Base-by-base conservation (phyloP, 805 yeast genomes). In the Yamadazyma sp. region DNA sequence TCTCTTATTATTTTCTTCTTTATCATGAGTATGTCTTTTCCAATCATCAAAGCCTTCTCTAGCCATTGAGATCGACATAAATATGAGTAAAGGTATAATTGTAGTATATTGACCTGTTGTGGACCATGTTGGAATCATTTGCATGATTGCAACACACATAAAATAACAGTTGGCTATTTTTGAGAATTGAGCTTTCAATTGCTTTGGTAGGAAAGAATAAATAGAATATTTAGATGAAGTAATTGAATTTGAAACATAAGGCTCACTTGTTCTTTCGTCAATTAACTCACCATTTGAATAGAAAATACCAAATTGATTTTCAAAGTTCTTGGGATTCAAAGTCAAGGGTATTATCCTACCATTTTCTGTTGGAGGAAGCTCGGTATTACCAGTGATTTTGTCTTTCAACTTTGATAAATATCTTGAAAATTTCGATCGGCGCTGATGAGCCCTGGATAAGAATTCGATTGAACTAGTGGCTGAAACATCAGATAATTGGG, bases 21-120 rank as follows among this genome's bases (percentile, higher is more conserved):
- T 80, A 55, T 93, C 98, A 43, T 85, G 81, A 10, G 76, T 69
- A 57, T 88, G 96, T 47, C 98, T 73, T 52, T 84, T 74, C 72
- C 82, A 80, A 61, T 93, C 98, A 58, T 93, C 98, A 58, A 72
- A 89, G 0, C 94, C 98, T 62, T 93, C 98, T 47, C 98, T 75
- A 7, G 82, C 75, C 61, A 91, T 88, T 0, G 98, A 86, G 18
- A 93, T 85, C 6, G 86, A 69, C 62, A 93, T 86, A 57, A 93
- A 93, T 5, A 93, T 74, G 58, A 81, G 64, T 38, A 93, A 68
- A 2, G 98, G 98, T 26, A 89, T 73, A 48, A 93, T 91, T 2
- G 98, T 93, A 3, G 98, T 93, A 54, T 79, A 87, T 9, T 88
- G 83, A 40, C 98, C 98, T 0, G 98, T 93, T 5, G 98, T 87